A percentile compares a stretch with the other conserved stretches of the same genome.
Conservation (phyloP, 352 stramenopile species). For the Globisporangium carolinianum region DNA sequence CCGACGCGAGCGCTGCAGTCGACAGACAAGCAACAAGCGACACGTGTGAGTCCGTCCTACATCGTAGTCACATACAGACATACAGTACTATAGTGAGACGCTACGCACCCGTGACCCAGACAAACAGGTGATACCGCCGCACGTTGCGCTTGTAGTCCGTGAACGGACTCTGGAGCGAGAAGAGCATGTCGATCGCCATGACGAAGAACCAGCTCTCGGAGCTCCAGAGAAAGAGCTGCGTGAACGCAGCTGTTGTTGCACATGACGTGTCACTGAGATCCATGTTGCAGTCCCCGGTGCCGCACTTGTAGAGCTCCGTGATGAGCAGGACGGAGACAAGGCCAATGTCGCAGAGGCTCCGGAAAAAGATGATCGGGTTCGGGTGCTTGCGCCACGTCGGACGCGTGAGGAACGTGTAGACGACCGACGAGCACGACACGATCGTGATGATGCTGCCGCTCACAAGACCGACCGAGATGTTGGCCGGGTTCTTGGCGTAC, state of each 20-base stretch:
- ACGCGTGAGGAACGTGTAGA: slow-evolving; percentile 76
- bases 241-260: slow-evolving; percentile 60
- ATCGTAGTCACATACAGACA: slow-evolving; percentile 1
- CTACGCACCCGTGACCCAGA: slow-evolving; percentile 61
- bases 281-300: slow-evolving; percentile 23
- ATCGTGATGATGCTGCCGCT: slow-evolving; percentile 74
- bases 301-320: slow-evolving; percentile 81
- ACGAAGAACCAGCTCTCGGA: slow-evolving; percentile 88
- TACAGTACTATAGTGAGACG: neutral
- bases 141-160: slow-evolving; percentile 86
- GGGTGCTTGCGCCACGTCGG: slow-evolving; percentile 81
- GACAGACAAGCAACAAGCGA: neutral
- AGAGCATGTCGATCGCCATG: slow-evolving; percentile 86
- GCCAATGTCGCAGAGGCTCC: slow-evolving; percentile 74
- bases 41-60: neutral
- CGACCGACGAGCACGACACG: slow-evolving; percentile 55
- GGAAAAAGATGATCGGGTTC: slow-evolving; percentile 86
- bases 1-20: slow-evolving; percentile 44
- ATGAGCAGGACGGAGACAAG: slow-evolving; percentile 71
- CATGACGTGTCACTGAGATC: slow-evolving; percentile 41
- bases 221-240: slow-evolving; percentile 84
- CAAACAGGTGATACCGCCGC: slow-evolving; percentile 76
- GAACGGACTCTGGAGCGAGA: slow-evolving; percentile 80
- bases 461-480: slow-evolving; percentile 63
- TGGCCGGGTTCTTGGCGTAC: slow-evolving; percentile 48